Evolutionary conservation across 2,329 filamentous ascomycete genomes (phyloP), one percentile per base, ranked within the genome.

Genomic region (Penicillium sp.): DNA sequence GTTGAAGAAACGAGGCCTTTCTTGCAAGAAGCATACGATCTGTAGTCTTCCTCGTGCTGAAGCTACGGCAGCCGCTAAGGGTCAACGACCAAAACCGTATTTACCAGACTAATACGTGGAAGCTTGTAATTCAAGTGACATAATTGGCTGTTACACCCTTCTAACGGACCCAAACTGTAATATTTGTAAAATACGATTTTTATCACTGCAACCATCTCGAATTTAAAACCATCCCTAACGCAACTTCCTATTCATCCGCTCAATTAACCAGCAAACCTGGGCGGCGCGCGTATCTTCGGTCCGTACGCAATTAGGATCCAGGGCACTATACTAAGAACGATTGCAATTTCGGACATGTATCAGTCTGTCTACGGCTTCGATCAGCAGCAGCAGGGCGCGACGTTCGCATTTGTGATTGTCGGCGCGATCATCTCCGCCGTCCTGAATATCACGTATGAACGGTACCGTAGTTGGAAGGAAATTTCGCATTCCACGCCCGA

Each of bases 371-470:
- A 79, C 68, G 77, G 78, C 1, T 84, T 83, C 0, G 78, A 79
- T 1, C 82, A 86, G 55, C 75, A 74, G 28, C 79, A 80, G 48
- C 81, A 76, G 12, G 61, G 64, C 2, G 57, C 65, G 3, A 57
- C 56, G 5, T 65, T 65, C 47, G 87, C 95, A 63, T 90, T 89
- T 56, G 88, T 95, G 82, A 83, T 91, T 49, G 61, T 79, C 5
- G 89, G 89, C 42, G 53, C 63, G 12, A 63, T 67, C 52, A 38
- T 52, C 7, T 26, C 61, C n/a, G 60, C 51, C 18, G 64, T 66
- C 42, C 57, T 57, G 11, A 48, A 26, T 5, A 48, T 48, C 26
- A n/a, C 11, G n/a, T 48, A 48, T n/a, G 47, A 48, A 11, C n/a
- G 16, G 1, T 48, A 35, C 18, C 61, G 55, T 50, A 28, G 23